Evolutionary conservation across 768 basidiomycete species (phyloP), one percentile per base, ranked within the genome.

Genomic region (Boletus sp.): DNA sequence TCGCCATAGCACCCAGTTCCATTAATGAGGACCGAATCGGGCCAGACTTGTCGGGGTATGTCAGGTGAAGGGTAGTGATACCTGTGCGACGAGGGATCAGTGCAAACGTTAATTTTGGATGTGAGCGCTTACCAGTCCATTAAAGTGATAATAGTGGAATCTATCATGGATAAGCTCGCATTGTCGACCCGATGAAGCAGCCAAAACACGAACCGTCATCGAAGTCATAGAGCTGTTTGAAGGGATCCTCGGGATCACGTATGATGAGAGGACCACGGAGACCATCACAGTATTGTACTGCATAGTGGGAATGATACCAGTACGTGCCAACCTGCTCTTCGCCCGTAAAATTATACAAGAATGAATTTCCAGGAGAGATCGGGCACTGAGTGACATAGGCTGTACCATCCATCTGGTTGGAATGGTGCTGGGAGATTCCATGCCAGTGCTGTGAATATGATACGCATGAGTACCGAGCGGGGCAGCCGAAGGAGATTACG

Each of bases 301-400:
- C 55, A 32, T 39, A 39, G 38, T 39, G 38, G 6, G 38, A 39
- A 39, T 39, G 38, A 39, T 39, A 39, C 38, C 38, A 39, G 38
- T 39, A 39, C n/a, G 38, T 39, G 38, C 38, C 38, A 11, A 39
- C 38, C 47, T 75, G 72, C 37, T 67, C 42, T 0, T 52, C 32
- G 19, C 51, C 59, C 6, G 57, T 39, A 5, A 39, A 39, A 19
- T 39, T 39, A 39, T 39, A 39, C 38, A 39, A 11, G 5, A 39
- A 39, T 5, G 38, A 39, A 0, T 39, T 11, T 19, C 38, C 38
- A 11, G 38, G 38, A 5, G 60, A 59, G 29, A 76, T 77, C 3
- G 75, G 75, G 53, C 75, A 77, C 59, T 76, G 75, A 37, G 67
- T 77, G 2, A 78, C 74, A 30, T 64, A 72, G 9, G 75, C 65